Conservation (phyloP, 2,329 filamentous ascomycete genomes). For the Aspergillus pseudoterreus region DNA sequence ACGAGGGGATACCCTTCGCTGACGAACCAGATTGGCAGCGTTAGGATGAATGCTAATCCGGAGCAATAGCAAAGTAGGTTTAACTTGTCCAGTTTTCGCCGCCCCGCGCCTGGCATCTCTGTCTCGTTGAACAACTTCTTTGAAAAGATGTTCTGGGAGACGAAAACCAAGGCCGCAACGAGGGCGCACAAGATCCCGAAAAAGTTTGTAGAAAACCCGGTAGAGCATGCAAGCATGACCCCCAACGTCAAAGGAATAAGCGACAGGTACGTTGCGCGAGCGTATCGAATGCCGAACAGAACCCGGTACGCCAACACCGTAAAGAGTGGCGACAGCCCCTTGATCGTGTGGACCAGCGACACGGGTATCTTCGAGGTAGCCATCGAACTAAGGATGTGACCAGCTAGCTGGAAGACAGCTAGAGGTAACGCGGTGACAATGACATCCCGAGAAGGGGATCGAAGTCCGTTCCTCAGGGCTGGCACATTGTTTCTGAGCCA, state of each 20-base stretch:
- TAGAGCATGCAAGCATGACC: conserved; percentile 95
- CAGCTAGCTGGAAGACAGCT: conserved; percentile 86
- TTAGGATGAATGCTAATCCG: conserved; percentile 83
- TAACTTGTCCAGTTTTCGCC: conserved; percentile 87
- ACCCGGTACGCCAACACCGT: conserved; percentile 91
- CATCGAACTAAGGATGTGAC: conserved; percentile 89
- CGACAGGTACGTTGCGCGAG: conserved; percentile 79
- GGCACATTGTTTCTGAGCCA: conserved; percentile 67
- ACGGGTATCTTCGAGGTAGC: conserved; percentile 94
- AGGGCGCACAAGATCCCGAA: conserved; percentile 88
- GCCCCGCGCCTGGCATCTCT: conserved; percentile 58
- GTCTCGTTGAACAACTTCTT: conserved; percentile 97
- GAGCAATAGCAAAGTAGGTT: conserved; percentile 98
- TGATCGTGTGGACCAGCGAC: conserved; percentile 96
- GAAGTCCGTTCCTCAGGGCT: conserved; percentile 78
- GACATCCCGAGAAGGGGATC: conserved; percentile 74
- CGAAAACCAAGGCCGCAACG: conserved; percentile 86
- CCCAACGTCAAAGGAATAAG: conserved; percentile 86
- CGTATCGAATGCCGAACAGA: conserved; percentile 85
- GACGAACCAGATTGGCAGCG: conserved; percentile 88
- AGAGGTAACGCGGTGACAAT: conserved; percentile 85
- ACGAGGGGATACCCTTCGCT: conserved; percentile 78
- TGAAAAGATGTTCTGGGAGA: conserved; percentile 97
- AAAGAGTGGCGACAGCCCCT: conserved; percentile 91
- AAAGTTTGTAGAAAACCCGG: conserved; percentile 83